Conservation (phyloP, 257 asterid species). For the Anisodus tanguticus region DNA sequence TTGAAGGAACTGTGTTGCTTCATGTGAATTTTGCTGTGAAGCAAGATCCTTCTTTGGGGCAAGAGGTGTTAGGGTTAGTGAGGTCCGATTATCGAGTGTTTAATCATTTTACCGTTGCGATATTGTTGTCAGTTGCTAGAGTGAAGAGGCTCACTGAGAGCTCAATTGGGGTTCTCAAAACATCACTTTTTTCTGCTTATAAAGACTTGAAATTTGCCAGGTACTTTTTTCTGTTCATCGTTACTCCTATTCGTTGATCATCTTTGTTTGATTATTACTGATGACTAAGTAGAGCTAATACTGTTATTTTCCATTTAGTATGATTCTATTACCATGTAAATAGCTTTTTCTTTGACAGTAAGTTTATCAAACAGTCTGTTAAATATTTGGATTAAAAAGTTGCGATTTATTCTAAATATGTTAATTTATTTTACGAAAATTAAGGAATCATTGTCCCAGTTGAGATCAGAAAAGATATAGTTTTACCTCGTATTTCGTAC, state of each 20-base stretch:
- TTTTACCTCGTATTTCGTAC: background rate
- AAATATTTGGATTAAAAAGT: background rate
- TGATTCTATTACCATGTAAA: background rate
- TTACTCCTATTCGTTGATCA: conserved; percentile 15
- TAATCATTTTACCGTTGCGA: conserved; percentile 76
- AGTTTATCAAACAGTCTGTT: background rate
- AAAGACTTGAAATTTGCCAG: conserved; percentile 68
- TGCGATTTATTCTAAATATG: background rate
- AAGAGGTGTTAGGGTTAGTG: conserved; percentile 73
- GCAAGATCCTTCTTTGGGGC: conserved; percentile 85
- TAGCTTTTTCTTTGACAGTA: background rate
- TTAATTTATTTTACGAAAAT: background rate
- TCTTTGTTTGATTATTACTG: conserved; percentile 10
- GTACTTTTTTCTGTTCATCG: conserved; percentile 43
- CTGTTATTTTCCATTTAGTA: background rate
- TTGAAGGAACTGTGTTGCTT: conserved; percentile 88
- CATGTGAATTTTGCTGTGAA: conserved; percentile 87
- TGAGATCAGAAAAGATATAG: background rate
- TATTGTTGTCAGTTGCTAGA: conserved; percentile 78
- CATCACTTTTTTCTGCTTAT: conserved; percentile 66
- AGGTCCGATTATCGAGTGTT: conserved; percentile 67
- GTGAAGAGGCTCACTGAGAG: conserved; percentile 73
- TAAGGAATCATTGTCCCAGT: background rate
- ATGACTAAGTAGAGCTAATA: background rate
- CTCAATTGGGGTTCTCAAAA: conserved; percentile 67